Percentiles rank a stretch among this genome's conserved stretches.
Conservation (phyloP, 805 yeast genomes). For the Metschnikowia bowlesiae region DNA sequence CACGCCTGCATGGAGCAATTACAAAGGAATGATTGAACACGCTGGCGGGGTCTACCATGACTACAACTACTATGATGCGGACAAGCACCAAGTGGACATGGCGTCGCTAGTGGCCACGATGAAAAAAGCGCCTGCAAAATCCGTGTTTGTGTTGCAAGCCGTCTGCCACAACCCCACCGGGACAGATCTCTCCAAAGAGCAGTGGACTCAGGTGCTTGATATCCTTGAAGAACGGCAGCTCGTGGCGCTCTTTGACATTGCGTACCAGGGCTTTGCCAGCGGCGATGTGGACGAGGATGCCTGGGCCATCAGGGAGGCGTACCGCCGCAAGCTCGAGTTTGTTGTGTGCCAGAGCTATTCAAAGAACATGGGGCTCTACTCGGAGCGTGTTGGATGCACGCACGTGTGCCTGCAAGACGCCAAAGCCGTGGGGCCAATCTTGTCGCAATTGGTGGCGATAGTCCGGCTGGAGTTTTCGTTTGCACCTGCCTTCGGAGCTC, state of each 20-base stretch:
- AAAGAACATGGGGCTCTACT: slow-evolving; percentile 40
- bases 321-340: slow-evolving; percentile 23
- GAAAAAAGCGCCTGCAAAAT: slow-evolving; percentile 25
- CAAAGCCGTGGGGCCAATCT: slow-evolving; percentile 12
- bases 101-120: slow-evolving; percentile 23
- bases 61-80: slow-evolving; percentile 31
- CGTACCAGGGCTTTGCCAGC: slow-evolving; percentile 40
- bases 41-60: slow-evolving; percentile 24
- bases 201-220: slow-evolving; percentile 32
- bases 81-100: slow-evolving; percentile 28
- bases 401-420: slow-evolving; percentile 22
- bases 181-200: slow-evolving; percentile 32
- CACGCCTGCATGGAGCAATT: slow-evolving; percentile 38
- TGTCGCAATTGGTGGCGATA: slow-evolving; percentile 26
- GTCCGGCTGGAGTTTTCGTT: slow-evolving; percentile 42
- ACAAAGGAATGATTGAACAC: slow-evolving; percentile 31
- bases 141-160: slow-evolving; percentile 37
- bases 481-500: slow-evolving; percentile 46
- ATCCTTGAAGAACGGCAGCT: slow-evolving; percentile 23
- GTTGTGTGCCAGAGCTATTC: slow-evolving; percentile 34
- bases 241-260: slow-evolving; percentile 35
- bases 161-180: slow-evolving; percentile 47
- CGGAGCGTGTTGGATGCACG: slow-evolving; percentile 37
- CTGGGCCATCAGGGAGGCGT: slow-evolving; percentile 35
- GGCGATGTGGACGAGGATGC: slow-evolving; percentile 31